Base-by-base conservation (phyloP, 164 flowering plant genomes). In the Vitis cinerea region DNA sequence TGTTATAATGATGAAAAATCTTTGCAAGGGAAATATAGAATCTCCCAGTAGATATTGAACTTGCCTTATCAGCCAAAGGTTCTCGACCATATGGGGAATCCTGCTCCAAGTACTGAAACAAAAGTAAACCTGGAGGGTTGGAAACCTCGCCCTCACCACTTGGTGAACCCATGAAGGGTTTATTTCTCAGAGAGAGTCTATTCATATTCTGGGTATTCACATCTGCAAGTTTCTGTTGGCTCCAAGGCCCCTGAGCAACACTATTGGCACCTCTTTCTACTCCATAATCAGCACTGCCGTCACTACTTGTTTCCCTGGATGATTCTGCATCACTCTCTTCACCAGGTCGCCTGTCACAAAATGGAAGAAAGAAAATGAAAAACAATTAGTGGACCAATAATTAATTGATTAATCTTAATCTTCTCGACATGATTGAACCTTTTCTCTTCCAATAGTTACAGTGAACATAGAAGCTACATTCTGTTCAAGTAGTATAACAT, bases 31-130 rank as follows among this genome's bases (percentile, higher is more conserved):
- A 68, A 52, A 55, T 11, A 59, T 6, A 44, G 57, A 15, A 0
- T 17, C 2, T 29, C 14, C 30, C 8, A 4, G 53, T 17, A 19
- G 16, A 48, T 30, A 52, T 52, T 17, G 31, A 2, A 78, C 83
- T 77, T 70, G 56, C 92, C 88, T 88, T 86, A 63, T 86, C 85
- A 75, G 86, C 83, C 72, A 88, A 72, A 58, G 92, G 92, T 76
- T 84, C 88, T 44, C 92, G 92, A 49, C 61, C 64, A 74, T 69
- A 88, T 29, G 92, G 92, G 9, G 79, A 74, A 56, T 74, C 83
- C 31, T 72, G 77, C 77, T 84, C 92, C 69, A 86, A 64, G 78
- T 84, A 86, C 54, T 88, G 82, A 70, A 83, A 88, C 0, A 77
- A 14, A 59, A 84, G 83, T 37, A 31, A 75, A 55, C 85, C 87